Evolutionary conservation across 257 asterid genomes (phyloP).

Genomic region (Petrea volubilis): DNA sequence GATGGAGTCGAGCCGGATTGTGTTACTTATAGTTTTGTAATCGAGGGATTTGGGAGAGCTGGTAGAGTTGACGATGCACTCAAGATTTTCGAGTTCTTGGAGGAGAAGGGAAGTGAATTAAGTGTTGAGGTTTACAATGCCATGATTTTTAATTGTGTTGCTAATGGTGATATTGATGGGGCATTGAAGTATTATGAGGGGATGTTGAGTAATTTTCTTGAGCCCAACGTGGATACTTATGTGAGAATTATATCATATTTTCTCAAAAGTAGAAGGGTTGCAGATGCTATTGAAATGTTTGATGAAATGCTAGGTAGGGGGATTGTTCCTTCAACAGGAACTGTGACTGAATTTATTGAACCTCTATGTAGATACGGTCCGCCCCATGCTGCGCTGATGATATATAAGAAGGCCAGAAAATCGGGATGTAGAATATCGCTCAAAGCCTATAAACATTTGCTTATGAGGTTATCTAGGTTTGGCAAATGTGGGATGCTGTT

Average conservation of each 20-base stretch:
- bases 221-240: conserved; percentile 69
- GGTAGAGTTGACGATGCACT: conserved; percentile 61
- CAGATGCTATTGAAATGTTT: conserved; percentile 81
- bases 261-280: conserved; percentile 65
- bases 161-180: conserved; percentile 55
- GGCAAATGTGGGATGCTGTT: conserved; percentile 86
- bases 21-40: conserved; percentile 56
- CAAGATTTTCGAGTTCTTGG: conserved; percentile 54
- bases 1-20: conserved; percentile 69
- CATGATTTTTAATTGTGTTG: conserved; percentile 61
- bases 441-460: conserved; percentile 68
- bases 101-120: conserved; percentile 42
- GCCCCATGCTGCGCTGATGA: conserved; percentile 86
- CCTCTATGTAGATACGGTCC: conserved; percentile 89
- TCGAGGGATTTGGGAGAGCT: conserved; percentile 86
- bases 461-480: conserved; percentile 77
- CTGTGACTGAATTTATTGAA: conserved; percentile 58
- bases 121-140: conserved; percentile 70
- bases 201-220: conserved; percentile 47
- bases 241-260: conserved; percentile 51
- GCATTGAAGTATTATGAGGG: conserved; percentile 50
- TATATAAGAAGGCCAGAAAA: conserved; percentile 77
- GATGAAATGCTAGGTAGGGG: conserved; percentile 80
- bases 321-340: conserved; percentile 64
- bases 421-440: conserved; percentile 68